A percentile compares a stretch with the other conserved stretches of the same genome.
Conservation (phyloP, 257 asterid genomes). For the Haberlea rhodopensis region DNA sequence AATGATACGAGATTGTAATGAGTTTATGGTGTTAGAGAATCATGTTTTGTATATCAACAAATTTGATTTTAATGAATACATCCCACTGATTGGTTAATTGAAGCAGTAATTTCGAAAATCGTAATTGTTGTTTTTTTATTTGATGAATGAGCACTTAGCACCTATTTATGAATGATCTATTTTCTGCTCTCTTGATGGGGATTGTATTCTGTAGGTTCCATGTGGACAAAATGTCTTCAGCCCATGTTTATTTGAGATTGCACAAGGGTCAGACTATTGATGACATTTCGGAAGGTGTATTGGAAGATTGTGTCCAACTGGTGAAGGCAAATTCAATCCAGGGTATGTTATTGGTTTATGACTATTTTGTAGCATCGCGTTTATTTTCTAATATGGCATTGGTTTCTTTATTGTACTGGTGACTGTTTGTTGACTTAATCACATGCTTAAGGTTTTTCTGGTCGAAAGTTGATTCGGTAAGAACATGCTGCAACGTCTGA, state of each 20-base stretch:
- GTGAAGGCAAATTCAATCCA: constrained; percentile 99
- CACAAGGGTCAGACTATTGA: constrained; percentile 79
- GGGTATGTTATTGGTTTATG: constrained; percentile 42
- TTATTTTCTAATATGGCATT: neutral
- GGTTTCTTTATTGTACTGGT: neutral
- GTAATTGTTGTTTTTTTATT: too few species aligned
- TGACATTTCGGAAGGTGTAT: constrained; percentile 80
- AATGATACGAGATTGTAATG: neutral
- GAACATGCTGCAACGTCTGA: too few species aligned
- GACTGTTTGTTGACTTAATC: constrained; percentile 12
- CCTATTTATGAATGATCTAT: neutral
- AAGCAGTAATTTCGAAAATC: neutral
- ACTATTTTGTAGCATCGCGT: neutral
- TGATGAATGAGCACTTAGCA: neutral
- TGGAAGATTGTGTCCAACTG: constrained; percentile 93
- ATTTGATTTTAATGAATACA: neutral
- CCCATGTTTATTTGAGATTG: constrained; percentile 94
- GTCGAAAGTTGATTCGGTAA: too few species aligned
- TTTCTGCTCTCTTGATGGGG: constrained; percentile 22
- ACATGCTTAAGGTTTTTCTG: neutral
- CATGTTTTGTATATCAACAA: neutral
- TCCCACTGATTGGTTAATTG: neutral
- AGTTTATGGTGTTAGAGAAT: neutral
- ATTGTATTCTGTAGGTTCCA: constrained; percentile 75
- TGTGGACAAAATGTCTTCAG: constrained; percentile 99